Evolutionary conservation across 768 basidiomycete genomes (phyloP).

Genomic region (Pleurotus ostreatus): DNA sequence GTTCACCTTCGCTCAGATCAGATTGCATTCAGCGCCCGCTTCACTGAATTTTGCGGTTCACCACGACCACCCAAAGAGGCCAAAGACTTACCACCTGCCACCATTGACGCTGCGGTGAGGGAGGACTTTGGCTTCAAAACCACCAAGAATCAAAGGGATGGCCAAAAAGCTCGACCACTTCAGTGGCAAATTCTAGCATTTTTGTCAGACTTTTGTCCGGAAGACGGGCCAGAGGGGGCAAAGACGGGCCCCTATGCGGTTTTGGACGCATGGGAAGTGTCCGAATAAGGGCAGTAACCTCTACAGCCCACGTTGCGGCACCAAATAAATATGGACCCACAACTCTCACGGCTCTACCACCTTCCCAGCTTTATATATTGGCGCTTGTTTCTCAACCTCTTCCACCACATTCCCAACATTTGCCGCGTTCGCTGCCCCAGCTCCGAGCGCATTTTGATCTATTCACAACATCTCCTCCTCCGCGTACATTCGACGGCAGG

Average conservation of each 20-base stretch:
- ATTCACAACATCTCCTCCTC: neutral
- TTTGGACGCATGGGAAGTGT: neutral
- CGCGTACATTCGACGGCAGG: neutral
- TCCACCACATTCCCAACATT: conserved; percentile 1
- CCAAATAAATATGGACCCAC: conserved; percentile 9
- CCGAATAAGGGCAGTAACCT: neutral
- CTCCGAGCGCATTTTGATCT: neutral
- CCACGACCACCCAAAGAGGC: too few relatives aligned
- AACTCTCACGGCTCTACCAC: conserved; percentile 6
- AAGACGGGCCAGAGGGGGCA: neutral
- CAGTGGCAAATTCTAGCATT: too few relatives aligned
- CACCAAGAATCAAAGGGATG: too few relatives aligned
- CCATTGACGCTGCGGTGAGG: too few relatives aligned
- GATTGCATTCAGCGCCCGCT: too few relatives aligned
- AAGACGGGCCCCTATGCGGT: neutral
- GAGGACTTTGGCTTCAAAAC: too few relatives aligned
- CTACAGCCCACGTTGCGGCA: neutral
- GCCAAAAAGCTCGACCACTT: too few relatives aligned
- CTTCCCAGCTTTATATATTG: neutral
- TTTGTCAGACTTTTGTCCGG: too few relatives aligned
- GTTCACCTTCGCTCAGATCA: too few relatives aligned
- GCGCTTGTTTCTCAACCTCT: conserved; percentile 7
- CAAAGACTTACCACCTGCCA: too few relatives aligned
- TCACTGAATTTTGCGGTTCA: too few relatives aligned
- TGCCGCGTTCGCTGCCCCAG: neutral